phyloP scores from a whole-genome alignment of 2,329 filamentous ascomycete species.

The Beauveria asiatica region DNA sequence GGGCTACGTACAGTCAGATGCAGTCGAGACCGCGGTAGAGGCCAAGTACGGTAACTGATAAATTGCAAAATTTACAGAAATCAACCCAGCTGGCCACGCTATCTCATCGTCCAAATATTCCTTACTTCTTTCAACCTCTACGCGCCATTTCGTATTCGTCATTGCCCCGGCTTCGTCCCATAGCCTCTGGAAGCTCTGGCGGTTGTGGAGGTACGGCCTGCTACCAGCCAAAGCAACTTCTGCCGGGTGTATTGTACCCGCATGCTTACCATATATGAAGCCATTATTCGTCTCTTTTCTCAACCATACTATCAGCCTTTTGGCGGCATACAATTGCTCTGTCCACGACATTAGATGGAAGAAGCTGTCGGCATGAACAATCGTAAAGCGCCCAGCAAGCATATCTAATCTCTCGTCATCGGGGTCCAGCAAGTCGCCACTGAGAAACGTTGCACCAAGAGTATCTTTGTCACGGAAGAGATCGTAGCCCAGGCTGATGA shows the following conservation, averaged over 20 bases:
- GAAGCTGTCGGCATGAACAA: conserved; percentile 41
- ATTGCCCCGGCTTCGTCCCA: conserved; percentile 44
- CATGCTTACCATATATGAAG: conserved; percentile 44
- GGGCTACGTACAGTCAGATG: not conserved
- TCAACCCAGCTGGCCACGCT: not conserved
- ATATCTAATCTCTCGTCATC: conserved; percentile 26
- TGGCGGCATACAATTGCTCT: conserved; percentile 36
- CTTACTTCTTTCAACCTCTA: conserved; percentile 27
- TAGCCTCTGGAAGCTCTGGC: conserved; percentile 39
- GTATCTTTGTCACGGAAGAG: conserved; percentile 51
- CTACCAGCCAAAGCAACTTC: conserved; percentile 16
- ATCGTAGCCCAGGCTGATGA: conserved; percentile 52
- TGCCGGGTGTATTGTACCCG: conserved; percentile 27
- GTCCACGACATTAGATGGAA: conserved; percentile 42
- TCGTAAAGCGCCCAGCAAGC: conserved; percentile 34
- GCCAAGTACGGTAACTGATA: conserved; percentile 8
- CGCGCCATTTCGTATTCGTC: conserved; percentile 42
- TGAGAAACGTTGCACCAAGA: conserved; percentile 39
- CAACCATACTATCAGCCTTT: conserved; percentile 36
- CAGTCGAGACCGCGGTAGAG: not conserved
- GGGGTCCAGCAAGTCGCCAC: conserved; percentile 40
- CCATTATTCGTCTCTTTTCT: conserved; percentile 34
- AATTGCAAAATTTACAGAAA: conserved; percentile 7
- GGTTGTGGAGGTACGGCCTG: conserved; percentile 38
- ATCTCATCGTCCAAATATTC: not conserved